Evolutionary conservation across 768 basidiomycete genomes (phyloP).

Genomic region (Pilatotrama ljubarskyi): DNA sequence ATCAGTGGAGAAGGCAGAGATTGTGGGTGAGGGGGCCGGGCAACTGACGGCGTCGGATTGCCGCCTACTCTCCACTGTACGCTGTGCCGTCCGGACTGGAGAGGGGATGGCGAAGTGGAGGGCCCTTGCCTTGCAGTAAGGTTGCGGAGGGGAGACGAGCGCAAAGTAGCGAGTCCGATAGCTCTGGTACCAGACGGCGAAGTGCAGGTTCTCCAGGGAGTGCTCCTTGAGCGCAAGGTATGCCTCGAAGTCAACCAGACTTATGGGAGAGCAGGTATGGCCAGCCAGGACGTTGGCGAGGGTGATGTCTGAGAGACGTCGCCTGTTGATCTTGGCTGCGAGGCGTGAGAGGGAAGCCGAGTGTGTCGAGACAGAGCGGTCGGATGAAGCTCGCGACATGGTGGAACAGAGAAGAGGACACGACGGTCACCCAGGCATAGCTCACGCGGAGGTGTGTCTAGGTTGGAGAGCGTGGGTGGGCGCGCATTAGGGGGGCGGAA

Average conservation of each 20-base stretch:
- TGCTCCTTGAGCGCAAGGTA: slow-evolving; percentile 31
- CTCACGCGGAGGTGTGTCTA: no score
- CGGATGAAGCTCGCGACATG: not conserved
- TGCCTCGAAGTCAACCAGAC: slow-evolving; percentile 33
- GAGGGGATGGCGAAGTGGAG: slow-evolving; percentile 13
- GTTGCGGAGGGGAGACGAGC: slow-evolving; percentile 2
- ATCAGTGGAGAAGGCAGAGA: not conserved
- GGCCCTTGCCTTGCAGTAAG: not conserved
- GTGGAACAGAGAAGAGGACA: not conserved
- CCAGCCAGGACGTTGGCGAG: slow-evolving; percentile 39
- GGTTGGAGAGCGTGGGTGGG: no score
- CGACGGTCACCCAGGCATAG: not conserved
- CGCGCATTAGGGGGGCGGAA: not conserved
- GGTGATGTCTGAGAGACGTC: slow-evolving; percentile 8
- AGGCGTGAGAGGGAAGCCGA: not conserved
- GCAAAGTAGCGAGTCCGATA: slow-evolving; percentile 38
- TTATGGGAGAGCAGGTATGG: slow-evolving; percentile 42
- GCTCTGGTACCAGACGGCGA: slow-evolving; percentile 38
- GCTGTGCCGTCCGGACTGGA: slow-evolving; percentile 17
- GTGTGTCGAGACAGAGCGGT: not conserved
- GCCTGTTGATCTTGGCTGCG: slow-evolving; percentile 1
- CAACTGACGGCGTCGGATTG: not conserved
- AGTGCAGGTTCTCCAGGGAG: slow-evolving; percentile 34
- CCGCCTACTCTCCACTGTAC: slow-evolving; percentile 3
- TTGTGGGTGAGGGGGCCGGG: not conserved